These are phyloP conservation scores for Helenozyma baotianmanensis DNA, from an alignment of 805 yeast genomes.

Conservation along the genomic window DNA sequence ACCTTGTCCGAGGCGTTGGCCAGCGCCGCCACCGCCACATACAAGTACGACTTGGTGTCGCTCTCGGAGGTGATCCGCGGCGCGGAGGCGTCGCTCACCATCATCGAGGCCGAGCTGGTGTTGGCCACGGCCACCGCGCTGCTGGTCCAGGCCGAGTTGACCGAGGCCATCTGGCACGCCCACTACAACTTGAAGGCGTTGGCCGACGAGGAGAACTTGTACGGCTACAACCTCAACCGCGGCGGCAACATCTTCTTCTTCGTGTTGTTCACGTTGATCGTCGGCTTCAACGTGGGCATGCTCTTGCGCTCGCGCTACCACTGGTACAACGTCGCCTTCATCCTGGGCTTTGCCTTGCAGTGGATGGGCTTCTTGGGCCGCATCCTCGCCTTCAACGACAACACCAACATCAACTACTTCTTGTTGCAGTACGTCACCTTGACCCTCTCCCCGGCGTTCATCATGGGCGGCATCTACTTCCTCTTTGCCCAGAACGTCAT, in stretches of 20 bases:
- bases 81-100: conserved; percentile 33
- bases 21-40: conserved; percentile 19
- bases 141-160: conserved; percentile 23
- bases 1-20: conserved; percentile 10
- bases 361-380: conserved; percentile 37
- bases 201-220: conserved; percentile 26
- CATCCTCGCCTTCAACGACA: conserved; percentile 24
- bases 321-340: conserved; percentile 37
- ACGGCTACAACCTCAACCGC: conserved; percentile 19
- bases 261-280: conserved; percentile 22
- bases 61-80: conserved; percentile 27
- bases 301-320: conserved; percentile 28
- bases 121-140: conserved; percentile 36
- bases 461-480: conserved; percentile 41
- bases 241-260: conserved; percentile 32
- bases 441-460: conserved; percentile 39
- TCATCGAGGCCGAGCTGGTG: conserved; percentile 31
- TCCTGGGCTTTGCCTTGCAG: conserved; percentile 33
- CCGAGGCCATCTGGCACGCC: conserved; percentile 29
- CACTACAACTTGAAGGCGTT: conserved; percentile 29
- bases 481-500: conserved; percentile 38
- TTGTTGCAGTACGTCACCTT: conserved; percentile 31
- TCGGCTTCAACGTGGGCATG: conserved; percentile 24
- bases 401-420: conserved; percentile 17
- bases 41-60: conserved; percentile 13